These are phyloP conservation scores for Paraphoma sp. DNA, from an alignment of 2,329 filamentous ascomycete species.

Conservation along the genomic window DNA sequence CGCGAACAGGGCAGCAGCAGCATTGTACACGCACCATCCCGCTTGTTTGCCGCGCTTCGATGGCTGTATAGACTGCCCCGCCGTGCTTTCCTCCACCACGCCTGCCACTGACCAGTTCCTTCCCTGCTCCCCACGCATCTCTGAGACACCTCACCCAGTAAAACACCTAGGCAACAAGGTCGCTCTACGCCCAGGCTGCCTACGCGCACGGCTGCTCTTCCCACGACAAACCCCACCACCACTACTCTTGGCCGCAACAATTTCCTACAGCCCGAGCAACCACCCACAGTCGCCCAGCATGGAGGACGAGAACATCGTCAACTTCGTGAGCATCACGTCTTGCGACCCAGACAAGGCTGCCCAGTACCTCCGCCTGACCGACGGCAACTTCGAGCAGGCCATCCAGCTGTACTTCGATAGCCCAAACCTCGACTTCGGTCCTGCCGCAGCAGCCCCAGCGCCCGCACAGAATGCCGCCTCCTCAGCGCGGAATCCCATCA, in stretches of 20 bases:
- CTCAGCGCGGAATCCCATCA: constrained; percentile 65
- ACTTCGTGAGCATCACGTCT: constrained; percentile 83
- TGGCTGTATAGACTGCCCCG: constrained; percentile 31
- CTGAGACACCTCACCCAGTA: not conserved
- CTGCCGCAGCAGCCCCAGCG: constrained; percentile 44
- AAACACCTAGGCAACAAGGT: no score
- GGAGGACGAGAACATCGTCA: constrained; percentile 67
- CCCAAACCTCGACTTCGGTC: constrained; percentile 69
- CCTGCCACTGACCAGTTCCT: constrained; percentile 6
- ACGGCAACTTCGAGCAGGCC: constrained; percentile 82
- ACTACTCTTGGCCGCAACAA: not conserved
- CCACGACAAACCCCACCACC: not conserved
- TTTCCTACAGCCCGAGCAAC: not conserved
- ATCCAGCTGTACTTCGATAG: constrained; percentile 91
- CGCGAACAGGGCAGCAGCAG: not conserved
- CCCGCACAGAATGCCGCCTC: constrained; percentile 35
- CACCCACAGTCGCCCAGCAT: constrained; percentile 27
- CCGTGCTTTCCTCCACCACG: constrained; percentile 19
- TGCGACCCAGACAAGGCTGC: constrained; percentile 75
- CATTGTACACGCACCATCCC: constrained; percentile 1
- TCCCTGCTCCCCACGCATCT: not conserved
- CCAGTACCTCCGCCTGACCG: constrained; percentile 85
- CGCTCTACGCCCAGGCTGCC: not conserved
- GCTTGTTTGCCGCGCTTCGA: constrained; percentile 10
- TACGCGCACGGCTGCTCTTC: not conserved